Percentiles rank a stretch among this genome's conserved stretches.
These are phyloP conservation scores for Conoideocrella luteorostrata DNA, from an alignment of 2,329 filamentous ascomycete species.

Conservation along the genomic window DNA sequence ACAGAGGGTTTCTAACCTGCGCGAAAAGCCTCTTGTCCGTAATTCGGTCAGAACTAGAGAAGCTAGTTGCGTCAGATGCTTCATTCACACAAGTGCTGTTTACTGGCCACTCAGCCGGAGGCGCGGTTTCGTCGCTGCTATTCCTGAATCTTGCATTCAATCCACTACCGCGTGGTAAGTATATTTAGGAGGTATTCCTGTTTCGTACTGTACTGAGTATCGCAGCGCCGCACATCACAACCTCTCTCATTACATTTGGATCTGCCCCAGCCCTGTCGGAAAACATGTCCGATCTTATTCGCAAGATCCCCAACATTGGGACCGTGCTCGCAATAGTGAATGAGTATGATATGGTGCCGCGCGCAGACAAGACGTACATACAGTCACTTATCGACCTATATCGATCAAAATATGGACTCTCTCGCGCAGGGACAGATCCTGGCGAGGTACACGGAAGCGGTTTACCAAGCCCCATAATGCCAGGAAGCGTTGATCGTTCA, in stretches of 20 bases:
- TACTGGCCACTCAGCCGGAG: constrained; percentile 19
- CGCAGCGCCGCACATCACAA: not conserved
- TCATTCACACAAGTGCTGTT: constrained; percentile 11
- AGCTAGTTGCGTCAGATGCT: not conserved
- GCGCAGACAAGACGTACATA: constrained; percentile 15
- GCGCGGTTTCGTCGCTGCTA: constrained; percentile 15
- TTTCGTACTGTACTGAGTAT: constrained; percentile 10
- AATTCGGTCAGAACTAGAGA: constrained; percentile 9
- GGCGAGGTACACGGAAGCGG: too few relatives aligned
- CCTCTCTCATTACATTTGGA: constrained; percentile 17
- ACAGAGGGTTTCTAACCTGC: constrained; percentile 16
- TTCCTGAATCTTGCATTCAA: too few relatives aligned
- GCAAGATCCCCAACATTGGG: constrained; percentile 1
- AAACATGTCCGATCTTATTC: constrained; percentile 6
- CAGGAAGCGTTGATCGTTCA: too few relatives aligned
- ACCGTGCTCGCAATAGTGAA: constrained; percentile 14
- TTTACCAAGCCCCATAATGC: too few relatives aligned
- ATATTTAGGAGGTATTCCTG: too few relatives aligned
- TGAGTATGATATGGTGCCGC: constrained; percentile 17
- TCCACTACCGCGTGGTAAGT: too few relatives aligned
- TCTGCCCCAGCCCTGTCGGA: constrained; percentile 14
- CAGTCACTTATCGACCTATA: constrained; percentile 16
- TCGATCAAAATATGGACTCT: constrained; percentile 12
- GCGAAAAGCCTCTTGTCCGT: constrained; percentile 12
- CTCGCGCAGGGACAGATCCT: too few relatives aligned